These are phyloP conservation scores for Yarrowia sp. DNA, from an alignment of 805 yeast genomes.

Conservation along the genomic window DNA sequence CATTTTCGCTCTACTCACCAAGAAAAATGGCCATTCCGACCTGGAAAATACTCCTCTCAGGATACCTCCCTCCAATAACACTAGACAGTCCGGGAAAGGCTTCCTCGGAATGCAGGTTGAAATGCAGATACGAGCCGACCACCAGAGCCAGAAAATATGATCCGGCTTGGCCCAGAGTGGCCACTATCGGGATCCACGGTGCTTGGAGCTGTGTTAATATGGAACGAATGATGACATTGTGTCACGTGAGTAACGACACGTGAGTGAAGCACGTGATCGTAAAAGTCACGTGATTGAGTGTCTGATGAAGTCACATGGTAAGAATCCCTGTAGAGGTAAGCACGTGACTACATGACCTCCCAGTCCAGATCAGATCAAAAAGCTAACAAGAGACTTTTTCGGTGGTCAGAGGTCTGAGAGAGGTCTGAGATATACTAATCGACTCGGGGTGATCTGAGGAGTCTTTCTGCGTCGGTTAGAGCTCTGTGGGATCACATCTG, in stretches of 20 bases:
- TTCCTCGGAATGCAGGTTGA: slow-evolving; percentile 11
- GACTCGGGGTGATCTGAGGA: too few relatives aligned
- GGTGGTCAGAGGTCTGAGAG: background rate
- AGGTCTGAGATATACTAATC: too few relatives aligned
- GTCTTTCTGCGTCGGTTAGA: too few relatives aligned
- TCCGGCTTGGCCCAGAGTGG: slow-evolving; percentile 5
- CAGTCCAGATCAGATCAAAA: too few relatives aligned
- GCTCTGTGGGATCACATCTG: too few relatives aligned
- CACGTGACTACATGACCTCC: too few relatives aligned
- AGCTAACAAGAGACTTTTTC: too few relatives aligned
- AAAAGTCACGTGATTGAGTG: too few relatives aligned
- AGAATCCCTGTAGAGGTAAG: too few relatives aligned
- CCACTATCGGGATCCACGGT: background rate
- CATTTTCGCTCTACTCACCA: background rate
- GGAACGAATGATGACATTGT: too few relatives aligned
- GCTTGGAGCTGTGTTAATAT: slow-evolving; percentile 22
- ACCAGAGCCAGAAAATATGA: background rate
- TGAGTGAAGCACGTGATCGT: too few relatives aligned
- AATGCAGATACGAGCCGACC: slow-evolving; percentile 19
- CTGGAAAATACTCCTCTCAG: slow-evolving; percentile 15
- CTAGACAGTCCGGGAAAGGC: slow-evolving; percentile 20
- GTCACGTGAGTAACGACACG: too few relatives aligned
- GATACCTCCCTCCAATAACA: slow-evolving; percentile 20
- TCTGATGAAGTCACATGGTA: background rate
- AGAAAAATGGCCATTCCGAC: slow-evolving; percentile 15